These are phyloP conservation scores for Blastomyces silverae DNA, from an alignment of 2,329 filamentous ascomycete genomes.

Conservation along the genomic window DNA sequence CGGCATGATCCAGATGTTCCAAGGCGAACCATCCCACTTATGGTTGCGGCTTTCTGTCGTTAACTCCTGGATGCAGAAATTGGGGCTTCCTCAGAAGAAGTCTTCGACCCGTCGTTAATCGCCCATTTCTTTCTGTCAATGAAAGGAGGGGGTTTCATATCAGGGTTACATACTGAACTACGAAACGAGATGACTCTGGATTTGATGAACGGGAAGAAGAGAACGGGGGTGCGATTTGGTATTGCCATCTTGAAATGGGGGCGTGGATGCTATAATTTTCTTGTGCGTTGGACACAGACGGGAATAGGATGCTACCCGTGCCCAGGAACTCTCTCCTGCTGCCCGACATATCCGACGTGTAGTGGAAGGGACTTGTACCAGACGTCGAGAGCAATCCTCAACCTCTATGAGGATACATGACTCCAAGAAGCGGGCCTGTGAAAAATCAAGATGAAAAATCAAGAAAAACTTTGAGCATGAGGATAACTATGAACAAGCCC, in stretches of 20 bases:
- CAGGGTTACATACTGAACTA: slow-evolving; percentile 39
- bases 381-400: not conserved
- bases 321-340: not conserved
- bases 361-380: not conserved
- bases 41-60: slow-evolving; percentile 44
- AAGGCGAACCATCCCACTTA: slow-evolving; percentile 26
- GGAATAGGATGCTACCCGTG: not conserved
- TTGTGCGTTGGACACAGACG: not conserved
- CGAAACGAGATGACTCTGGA: not conserved
- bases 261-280: no score
- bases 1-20: slow-evolving; percentile 37
- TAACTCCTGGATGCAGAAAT: slow-evolving; percentile 32
- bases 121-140: slow-evolving; percentile 43
- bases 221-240: not conserved
- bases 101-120: slow-evolving; percentile 44
- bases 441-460: not conserved
- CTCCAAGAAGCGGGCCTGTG: not conserved
- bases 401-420: not conserved
- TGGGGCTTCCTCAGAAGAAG: slow-evolving; percentile 38
- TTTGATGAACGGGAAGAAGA: not conserved
- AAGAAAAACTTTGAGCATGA: not conserved
- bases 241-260: not conserved
- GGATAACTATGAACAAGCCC: not conserved
- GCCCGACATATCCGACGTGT: not conserved
- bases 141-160: slow-evolving; percentile 46